These are phyloP conservation scores for Xylaria venustula DNA, from an alignment of 495 filamentous ascomycete species.

Conservation along the genomic window DNA sequence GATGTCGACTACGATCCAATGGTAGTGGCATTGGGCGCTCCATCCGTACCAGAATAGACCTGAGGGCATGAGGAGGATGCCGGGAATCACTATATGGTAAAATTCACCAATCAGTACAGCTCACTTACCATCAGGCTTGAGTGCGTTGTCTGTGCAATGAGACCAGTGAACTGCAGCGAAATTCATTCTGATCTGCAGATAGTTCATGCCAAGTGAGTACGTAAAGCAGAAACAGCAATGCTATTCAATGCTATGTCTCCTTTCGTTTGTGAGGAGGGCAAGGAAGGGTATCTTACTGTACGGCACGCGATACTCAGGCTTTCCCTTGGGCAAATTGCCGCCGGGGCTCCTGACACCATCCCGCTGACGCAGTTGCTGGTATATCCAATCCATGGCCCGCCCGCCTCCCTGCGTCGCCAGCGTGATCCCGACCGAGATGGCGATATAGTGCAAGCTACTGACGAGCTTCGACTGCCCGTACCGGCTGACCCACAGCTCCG, in stretches of 20 bases:
- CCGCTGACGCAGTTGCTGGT: conserved; percentile 33
- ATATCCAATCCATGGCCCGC: conserved; percentile 49
- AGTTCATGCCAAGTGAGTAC: too few species aligned
- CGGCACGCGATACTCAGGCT: conserved; percentile 59
- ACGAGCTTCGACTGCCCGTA: conserved; percentile 51
- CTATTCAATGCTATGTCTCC: too few species aligned
- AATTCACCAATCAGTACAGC: neutral
- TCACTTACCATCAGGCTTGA: neutral
- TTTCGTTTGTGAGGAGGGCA: neutral
- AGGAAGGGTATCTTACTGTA: neutral
- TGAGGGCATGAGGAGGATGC: conserved; percentile 45
- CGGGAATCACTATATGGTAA: conserved; percentile 56
- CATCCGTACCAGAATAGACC: conserved; percentile 68
- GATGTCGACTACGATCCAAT: conserved; percentile 59
- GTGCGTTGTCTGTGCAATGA: too few species aligned
- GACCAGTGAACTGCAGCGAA: too few species aligned
- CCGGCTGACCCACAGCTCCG: conserved; percentile 52
- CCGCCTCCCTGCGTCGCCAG: conserved; percentile 49
- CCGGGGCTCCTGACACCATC: conserved; percentile 38
- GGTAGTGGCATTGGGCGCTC: conserved; percentile 51
- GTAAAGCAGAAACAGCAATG: too few species aligned
- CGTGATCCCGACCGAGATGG: conserved; percentile 55
- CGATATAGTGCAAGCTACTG: conserved; percentile 59
- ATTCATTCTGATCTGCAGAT: too few species aligned
- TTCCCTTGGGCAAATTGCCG: conserved; percentile 30